Percentiles rank a stretch among this genome's conserved stretches.
These are phyloP conservation scores for Selaginella tamariscina DNA, from an alignment of 75 land plant species.

Conservation along the genomic window DNA sequence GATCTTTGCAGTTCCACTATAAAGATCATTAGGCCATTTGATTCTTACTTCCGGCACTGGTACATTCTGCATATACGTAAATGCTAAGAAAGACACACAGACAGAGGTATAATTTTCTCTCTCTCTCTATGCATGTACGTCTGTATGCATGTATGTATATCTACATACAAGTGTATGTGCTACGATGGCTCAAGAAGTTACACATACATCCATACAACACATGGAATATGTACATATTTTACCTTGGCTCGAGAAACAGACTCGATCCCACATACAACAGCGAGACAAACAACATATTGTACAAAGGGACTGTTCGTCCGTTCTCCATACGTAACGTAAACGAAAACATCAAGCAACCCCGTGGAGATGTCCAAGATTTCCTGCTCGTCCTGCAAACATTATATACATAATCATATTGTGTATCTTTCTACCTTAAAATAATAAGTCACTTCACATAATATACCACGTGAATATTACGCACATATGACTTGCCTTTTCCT, in stretches of 20 bases:
- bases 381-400: constrained; percentile 50
- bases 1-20: constrained; percentile 68
- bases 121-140: too few species aligned
- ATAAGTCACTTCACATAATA: too few species aligned
- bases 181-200: too few species aligned
- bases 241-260: constrained; percentile 43
- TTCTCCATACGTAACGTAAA: constrained; percentile 76
- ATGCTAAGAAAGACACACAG: not conserved
- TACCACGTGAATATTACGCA: too few species aligned
- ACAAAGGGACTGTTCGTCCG: constrained; percentile 68
- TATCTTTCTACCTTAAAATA: too few species aligned
- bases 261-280: constrained; percentile 65
- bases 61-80: constrained; percentile 43
- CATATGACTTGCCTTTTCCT: constrained; percentile 61
- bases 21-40: constrained; percentile 98
- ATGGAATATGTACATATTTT: constrained; percentile 14
- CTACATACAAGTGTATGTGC: too few species aligned
- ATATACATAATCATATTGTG: not conserved
- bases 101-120: not conserved
- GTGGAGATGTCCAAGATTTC: constrained; percentile 82
- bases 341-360: constrained; percentile 81
- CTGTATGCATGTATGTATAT: too few species aligned
- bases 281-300: constrained; percentile 84
- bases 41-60: constrained; percentile 57
- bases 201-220: too few species aligned